phyloP scores from a whole-genome alignment of 1,139 yeast species.

The Entelexis paramagnoliae region DNA sequence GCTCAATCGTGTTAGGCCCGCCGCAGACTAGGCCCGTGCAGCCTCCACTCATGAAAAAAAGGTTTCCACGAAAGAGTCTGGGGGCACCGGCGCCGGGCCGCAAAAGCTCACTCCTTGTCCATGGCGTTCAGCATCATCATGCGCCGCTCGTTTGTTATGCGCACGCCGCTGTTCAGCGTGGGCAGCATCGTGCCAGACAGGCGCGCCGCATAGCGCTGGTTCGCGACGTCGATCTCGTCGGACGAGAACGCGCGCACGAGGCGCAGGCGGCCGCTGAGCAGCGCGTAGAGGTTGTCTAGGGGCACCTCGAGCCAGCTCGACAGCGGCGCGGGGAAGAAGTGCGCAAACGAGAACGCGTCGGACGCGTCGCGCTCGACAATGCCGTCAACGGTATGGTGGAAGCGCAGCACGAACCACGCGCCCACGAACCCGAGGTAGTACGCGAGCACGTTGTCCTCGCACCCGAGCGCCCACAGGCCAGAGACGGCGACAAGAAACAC shows the following conservation, averaged over 20 bases:
- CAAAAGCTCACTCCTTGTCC: slow-evolving; percentile 9
- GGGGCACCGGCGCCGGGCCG: background rate
- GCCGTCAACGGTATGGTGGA: slow-evolving; percentile 14
- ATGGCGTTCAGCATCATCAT: slow-evolving; percentile 21
- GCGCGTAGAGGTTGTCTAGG: slow-evolving; percentile 3
- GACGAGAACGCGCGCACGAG: slow-evolving; percentile 16
- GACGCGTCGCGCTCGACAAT: slow-evolving; percentile 22
- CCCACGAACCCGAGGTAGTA: slow-evolving; percentile 21
- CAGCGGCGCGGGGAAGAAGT: slow-evolving; percentile 22
- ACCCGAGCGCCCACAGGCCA: slow-evolving; percentile 13
- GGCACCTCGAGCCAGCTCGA: slow-evolving; percentile 14
- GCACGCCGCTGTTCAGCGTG: slow-evolving; percentile 12
- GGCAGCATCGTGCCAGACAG: slow-evolving; percentile 23
- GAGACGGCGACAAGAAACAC: slow-evolving; percentile 14
- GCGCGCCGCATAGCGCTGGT: slow-evolving; percentile 23
- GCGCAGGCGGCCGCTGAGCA: slow-evolving; percentile 8
- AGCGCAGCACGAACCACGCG: slow-evolving; percentile 23
- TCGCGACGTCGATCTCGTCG: slow-evolving; percentile 23
- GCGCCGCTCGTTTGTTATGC: slow-evolving; percentile 23
- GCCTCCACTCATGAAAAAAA: no score
- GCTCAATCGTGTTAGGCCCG: no score
- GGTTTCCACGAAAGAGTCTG: no score
- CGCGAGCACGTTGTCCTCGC: slow-evolving; percentile 20
- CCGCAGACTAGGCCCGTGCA: no score
- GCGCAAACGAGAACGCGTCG: slow-evolving; percentile 22